Evolutionary conservation across 202 grass and related monocot species (phyloP).

Genomic region (Setaria italica): DNA sequence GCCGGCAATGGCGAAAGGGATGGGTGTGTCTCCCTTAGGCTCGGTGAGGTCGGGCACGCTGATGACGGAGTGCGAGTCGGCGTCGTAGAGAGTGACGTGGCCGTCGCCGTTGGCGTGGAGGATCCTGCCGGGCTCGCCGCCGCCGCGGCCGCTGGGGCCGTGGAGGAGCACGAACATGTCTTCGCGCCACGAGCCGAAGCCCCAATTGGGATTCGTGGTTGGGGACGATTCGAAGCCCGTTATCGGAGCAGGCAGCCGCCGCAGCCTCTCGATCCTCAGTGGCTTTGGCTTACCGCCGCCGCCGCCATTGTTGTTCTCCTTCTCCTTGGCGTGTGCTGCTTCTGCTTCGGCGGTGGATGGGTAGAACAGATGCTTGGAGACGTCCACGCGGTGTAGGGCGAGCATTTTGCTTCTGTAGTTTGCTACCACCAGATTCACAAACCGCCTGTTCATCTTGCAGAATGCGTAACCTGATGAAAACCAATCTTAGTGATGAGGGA

Average conservation of each 20-base stretch:
- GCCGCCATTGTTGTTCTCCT: neutral
- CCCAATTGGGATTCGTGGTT: neutral
- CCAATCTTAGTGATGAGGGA: too few species aligned
- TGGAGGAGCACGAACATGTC: neutral
- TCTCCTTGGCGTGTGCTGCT: neutral
- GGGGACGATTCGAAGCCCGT: neutral
- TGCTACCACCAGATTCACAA: neutral
- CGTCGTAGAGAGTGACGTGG: neutral
- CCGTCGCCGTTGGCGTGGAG: neutral
- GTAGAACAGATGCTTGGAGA: slow-evolving; percentile 30
- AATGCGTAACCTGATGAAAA: too few species aligned
- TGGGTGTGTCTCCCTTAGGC: neutral
- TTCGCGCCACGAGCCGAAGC: too few species aligned
- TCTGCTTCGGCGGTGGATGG: neutral
- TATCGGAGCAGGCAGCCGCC: neutral
- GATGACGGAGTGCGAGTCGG: neutral
- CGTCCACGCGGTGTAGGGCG: neutral
- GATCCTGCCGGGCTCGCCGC: neutral
- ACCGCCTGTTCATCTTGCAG: neutral
- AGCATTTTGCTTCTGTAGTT: neutral
- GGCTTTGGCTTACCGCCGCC: neutral
- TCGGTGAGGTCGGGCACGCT: neutral
- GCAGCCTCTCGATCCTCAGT: neutral
- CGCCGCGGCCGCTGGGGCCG: neutral
- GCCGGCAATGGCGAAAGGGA: neutral